Base-by-base conservation (phyloP, 2,329 filamentous ascomycete species). In the Ceratocystis cacaofunesta region DNA sequence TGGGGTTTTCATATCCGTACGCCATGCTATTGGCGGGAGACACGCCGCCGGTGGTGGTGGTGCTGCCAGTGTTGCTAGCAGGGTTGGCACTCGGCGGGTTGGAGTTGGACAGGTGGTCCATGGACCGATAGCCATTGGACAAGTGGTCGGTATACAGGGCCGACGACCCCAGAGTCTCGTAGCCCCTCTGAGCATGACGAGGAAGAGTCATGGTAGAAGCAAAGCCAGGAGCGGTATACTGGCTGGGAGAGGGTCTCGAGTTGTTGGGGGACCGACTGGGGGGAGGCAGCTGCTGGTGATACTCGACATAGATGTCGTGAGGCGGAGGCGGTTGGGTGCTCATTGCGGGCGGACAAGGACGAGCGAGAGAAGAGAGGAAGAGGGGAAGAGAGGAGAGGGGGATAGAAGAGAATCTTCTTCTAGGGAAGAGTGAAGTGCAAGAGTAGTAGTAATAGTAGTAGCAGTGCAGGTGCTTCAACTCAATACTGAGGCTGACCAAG, bases 281-380 rank as follows among this genome's bases (percentile, higher is more conserved):
- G 43, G 78, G 72, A 50, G 65, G 62, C 30, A 63, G 55, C 44
- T 66, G 64, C 25, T 75, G 75, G 67, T 82, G 76, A 71, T 88
- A 88, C 70, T 89, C 86, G 77, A 88, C 84, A 78, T 89, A 91
- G 80, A 87, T 85, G 68, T 89, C 85, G 74, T 81, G 78, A 65
- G 73, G 75, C 72, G 81, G 81, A 72, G 82, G 81, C 70, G 82
- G 81, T 70, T 78, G 75, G 48, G 61, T 62, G 70, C 77, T 78
- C 78, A 79, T 81, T 66, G 68, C 75, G 68, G 68, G 67, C 64
- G 64, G 65, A 19, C 19, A 10, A n/a, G 17, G 17, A 15, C 12
- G 46, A n/a, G 19, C 19, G 46, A n/a, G 19, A n/a, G 46, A n/a
- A 19, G 17, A 19, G 46, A 6, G 6, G 46, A 7, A n/a, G 46